phyloP scores from a whole-genome alignment of 257 asterid genomes.

The Galeopsis tetrahit region DNA sequence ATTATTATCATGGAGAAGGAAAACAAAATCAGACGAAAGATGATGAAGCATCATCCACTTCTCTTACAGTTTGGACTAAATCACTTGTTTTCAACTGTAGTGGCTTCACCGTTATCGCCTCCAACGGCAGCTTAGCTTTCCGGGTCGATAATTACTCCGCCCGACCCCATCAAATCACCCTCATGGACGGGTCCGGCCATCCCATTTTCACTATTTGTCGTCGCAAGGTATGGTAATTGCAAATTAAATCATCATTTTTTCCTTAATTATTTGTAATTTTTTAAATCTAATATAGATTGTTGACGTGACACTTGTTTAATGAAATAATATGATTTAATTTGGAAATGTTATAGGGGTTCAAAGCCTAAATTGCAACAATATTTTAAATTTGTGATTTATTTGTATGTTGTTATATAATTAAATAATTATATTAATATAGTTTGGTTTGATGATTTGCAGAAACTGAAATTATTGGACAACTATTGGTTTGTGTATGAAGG shows the following conservation, averaged over 20 bases:
- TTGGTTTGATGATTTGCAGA: constrained; percentile 41
- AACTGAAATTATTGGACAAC: constrained; percentile 52
- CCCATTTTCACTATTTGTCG: constrained; percentile 66
- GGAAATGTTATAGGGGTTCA: too few species aligned
- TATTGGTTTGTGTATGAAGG: constrained; percentile 75
- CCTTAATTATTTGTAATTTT: too few species aligned
- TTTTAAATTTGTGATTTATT: too few species aligned
- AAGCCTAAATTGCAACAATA: too few species aligned
- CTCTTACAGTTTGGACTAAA: constrained; percentile 80
- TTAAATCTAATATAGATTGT: too few species aligned
- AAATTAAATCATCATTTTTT: too few species aligned
- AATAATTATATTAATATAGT: neutral
- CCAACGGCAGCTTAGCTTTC: constrained; percentile 62
- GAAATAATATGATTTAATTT: too few species aligned
- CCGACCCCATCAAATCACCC: constrained; percentile 45
- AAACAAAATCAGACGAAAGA: neutral
- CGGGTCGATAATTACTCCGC: constrained; percentile 73
- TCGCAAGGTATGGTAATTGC: constrained; percentile 52
- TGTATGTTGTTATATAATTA: neutral
- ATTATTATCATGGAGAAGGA: constrained; percentile 37
- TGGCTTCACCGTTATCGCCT: constrained; percentile 73
- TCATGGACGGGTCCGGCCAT: constrained; percentile 76
- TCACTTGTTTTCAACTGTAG: constrained; percentile 67
- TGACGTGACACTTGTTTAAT: too few species aligned
- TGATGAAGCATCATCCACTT: constrained; percentile 35